Percentiles rank a stretch among this genome's conserved stretches.
phyloP scores from a whole-genome alignment of 225 moss, liverwort and hornwort genomes.

The Pleurozium schreberi region DNA sequence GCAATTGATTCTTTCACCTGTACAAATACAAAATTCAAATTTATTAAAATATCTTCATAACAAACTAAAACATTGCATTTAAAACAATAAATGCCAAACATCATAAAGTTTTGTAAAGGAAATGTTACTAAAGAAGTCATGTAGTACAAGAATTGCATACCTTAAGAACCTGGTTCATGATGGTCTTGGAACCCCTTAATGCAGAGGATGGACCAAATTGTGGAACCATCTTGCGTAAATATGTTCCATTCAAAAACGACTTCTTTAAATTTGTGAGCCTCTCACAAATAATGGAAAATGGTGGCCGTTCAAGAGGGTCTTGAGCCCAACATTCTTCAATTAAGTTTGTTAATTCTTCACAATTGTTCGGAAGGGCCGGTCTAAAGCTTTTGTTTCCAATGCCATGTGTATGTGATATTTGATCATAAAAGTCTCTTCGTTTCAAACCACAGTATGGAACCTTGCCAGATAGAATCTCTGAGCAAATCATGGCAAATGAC shows the following conservation, averaged over 20 bases:
- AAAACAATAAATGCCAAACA: background rate
- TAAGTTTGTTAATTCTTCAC: background rate
- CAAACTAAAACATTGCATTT: background rate
- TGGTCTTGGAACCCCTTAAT: background rate
- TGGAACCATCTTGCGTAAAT: background rate
- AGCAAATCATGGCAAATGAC: too few species aligned
- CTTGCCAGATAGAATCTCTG: background rate
- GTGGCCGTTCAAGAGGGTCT: background rate
- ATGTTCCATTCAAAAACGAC: background rate
- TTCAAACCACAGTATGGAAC: background rate
- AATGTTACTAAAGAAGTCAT: background rate
- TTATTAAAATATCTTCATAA: background rate
- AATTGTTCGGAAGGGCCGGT: background rate
- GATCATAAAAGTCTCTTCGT: background rate
- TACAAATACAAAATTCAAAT: background rate
- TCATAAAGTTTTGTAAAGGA: rapidly evolving
- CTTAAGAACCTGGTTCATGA: rapidly evolving
- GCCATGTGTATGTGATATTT: background rate
- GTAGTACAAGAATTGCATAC: background rate
- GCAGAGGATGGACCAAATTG: background rate
- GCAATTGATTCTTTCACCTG: background rate
- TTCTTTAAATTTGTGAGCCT: background rate
- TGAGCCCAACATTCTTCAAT: background rate
- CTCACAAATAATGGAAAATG: background rate
- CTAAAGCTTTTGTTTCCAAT: rapidly evolving